Base-by-base conservation (phyloP, 106 monocot genomes). In the Chionographis japonica region DNA sequence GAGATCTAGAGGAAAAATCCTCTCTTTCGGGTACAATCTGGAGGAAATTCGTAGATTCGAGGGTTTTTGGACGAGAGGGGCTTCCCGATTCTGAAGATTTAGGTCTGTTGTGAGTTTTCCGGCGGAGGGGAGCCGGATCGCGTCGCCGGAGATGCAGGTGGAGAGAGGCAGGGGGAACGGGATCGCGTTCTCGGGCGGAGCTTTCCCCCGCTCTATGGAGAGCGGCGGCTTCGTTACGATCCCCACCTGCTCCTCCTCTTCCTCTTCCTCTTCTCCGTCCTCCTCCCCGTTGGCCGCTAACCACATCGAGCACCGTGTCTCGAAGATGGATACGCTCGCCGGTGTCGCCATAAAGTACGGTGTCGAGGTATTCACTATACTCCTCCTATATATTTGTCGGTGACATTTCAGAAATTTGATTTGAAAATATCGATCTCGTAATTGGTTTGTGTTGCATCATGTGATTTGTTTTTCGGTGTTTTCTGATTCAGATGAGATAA, bases 301-400 rank as follows among this genome's bases (percentile, higher is more conserved):
- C 46, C 78, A 73, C 64, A 84, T 91, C 49, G 71, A 84, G 63
- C 91, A 91, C 61, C 78, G 87, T 27, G 91, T 91, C 3, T 71
- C 87, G 3, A 87, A 85, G 77, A 79, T 87, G 81, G 91, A 91
- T 64, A 91, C 91, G 10, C 84, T 91, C 40, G 87, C 84, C 17
- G 91, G 91, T 5, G 66, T 91, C 12, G 91, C 91, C 8, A 91
- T 91, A 6, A 91, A 87, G 79, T 91, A 91, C 12, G 91, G 91
- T 4, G 91, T 91, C 18, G 91, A 91, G 87, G 91, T 91, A 78
- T 61, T 20, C 37, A 35, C 42, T 65, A n/a, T 20, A 15, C 52
- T 12, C 27, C 27, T 27, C 27, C 27, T 27, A 27, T 27, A 27
- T 27, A 27, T 27, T 27, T 27, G 27, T 27, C 27, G 27, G 27